phyloP scores from a whole-genome alignment of 164 flowering plant genomes.

The Sextonia rubra region DNA sequence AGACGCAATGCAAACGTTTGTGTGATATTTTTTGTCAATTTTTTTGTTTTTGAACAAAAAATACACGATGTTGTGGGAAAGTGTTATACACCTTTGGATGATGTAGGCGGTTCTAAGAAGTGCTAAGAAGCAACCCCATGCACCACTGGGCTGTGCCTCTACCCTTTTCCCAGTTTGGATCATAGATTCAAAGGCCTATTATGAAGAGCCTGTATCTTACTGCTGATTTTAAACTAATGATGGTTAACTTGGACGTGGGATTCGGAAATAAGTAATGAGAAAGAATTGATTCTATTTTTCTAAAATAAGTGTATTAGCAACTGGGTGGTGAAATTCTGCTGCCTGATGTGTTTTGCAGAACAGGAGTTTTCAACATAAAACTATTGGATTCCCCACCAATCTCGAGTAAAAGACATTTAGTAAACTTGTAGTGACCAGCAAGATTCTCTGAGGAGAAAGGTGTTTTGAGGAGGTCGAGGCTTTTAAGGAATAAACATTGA shows the following conservation, averaged over 20 bases:
- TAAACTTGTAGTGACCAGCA: background rate
- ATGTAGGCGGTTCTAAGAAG: background rate
- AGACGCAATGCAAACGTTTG: no score
- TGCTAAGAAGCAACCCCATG: background rate
- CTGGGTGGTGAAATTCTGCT: background rate
- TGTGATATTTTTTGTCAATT: background rate
- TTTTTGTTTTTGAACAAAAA: no score
- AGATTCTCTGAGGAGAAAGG: background rate
- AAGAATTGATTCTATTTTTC: background rate
- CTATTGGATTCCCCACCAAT: background rate
- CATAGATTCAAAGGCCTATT: background rate
- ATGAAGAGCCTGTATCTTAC: background rate
- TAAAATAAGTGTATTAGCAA: no score
- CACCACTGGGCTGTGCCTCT: background rate
- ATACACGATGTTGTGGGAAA: background rate
- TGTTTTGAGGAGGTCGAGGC: background rate
- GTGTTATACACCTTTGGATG: background rate
- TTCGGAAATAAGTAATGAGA: background rate
- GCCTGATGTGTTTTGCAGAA: background rate
- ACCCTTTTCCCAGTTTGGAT: background rate
- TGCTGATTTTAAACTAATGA: background rate
- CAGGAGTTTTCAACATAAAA: background rate
- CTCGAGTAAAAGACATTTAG: background rate
- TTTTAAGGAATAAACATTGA: no score
- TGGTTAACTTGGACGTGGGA: background rate